phyloP scores from a whole-genome alignment of 2,329 filamentous ascomycete species.

The Calonectria honghensis region DNA sequence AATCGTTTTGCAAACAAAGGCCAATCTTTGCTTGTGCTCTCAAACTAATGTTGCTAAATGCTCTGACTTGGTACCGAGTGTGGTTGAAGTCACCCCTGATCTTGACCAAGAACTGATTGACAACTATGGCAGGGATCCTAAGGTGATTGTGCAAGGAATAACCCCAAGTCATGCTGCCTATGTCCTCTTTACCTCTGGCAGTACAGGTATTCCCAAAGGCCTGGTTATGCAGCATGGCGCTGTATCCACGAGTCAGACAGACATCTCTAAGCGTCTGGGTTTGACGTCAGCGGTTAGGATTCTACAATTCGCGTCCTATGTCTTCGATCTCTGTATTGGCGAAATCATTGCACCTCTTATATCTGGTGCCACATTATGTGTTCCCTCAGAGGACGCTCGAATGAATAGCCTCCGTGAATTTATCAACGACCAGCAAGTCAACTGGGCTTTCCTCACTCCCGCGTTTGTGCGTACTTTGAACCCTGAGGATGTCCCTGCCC shows the following conservation, averaged over 20 bases:
- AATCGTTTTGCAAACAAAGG: constrained; percentile 10
- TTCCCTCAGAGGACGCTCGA: constrained; percentile 58
- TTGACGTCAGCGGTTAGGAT: constrained; percentile 27
- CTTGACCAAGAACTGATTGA: constrained; percentile 7
- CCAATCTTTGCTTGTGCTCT: constrained; percentile 3
- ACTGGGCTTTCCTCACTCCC: constrained; percentile 33
- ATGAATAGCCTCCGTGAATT: constrained; percentile 29
- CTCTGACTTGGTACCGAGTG: constrained; percentile 1
- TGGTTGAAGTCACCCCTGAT: background rate
- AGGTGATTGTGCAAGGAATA: background rate
- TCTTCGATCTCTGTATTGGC: constrained; percentile 61
- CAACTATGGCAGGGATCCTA: background rate
- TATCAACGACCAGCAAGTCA: constrained; percentile 11
- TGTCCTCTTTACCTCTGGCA: constrained; percentile 74
- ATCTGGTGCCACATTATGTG: constrained; percentile 61
- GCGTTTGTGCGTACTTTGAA: constrained; percentile 23
- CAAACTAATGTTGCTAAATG: constrained; percentile 3
- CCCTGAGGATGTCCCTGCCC: constrained; percentile 5
- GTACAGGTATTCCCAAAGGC: constrained; percentile 73
- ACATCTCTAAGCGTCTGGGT: background rate
- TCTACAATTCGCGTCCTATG: constrained; percentile 57
- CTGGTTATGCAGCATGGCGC: constrained; percentile 58
- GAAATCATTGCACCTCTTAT: constrained; percentile 63
- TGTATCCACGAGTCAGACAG: constrained; percentile 15
- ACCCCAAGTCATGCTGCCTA: constrained; percentile 38